These are phyloP conservation scores for Ustulina deusta DNA, from an alignment of 2,329 filamentous ascomycete species.

Conservation along the genomic window DNA sequence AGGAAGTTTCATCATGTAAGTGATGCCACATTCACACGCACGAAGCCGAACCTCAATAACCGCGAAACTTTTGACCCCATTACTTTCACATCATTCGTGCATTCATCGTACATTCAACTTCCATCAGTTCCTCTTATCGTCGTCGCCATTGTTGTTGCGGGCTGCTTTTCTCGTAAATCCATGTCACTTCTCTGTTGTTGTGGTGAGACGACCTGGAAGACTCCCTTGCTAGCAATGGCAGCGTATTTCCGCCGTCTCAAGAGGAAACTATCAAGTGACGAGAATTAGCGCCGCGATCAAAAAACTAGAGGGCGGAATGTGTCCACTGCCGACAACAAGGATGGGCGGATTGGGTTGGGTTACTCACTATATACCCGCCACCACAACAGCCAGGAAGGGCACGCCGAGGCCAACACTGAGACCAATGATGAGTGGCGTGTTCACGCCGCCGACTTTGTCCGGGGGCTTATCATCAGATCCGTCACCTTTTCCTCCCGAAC, in stretches of 20 bases:
- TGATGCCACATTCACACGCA: not conserved
- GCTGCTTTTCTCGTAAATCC: constrained; percentile 21
- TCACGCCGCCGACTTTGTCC: constrained; percentile 51
- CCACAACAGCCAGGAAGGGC: constrained; percentile 52
- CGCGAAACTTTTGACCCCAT: not conserved
- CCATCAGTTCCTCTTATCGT: not conserved
- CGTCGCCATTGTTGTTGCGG: constrained; percentile 2
- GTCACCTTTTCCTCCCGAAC: constrained; percentile 12
- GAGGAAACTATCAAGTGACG: constrained; percentile 30
- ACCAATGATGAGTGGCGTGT: constrained; percentile 62
- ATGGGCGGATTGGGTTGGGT: not conserved
- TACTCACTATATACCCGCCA: constrained; percentile 52
- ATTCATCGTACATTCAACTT: not conserved
- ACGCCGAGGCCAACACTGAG: constrained; percentile 61
- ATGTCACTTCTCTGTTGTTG: constrained; percentile 16
- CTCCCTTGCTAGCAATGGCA: constrained; percentile 29
- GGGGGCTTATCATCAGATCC: constrained; percentile 40
- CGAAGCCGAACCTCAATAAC: not conserved
- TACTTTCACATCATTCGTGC: not conserved
- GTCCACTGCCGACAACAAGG: not conserved
- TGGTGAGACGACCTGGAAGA: constrained; percentile 32
- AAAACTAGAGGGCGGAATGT: not conserved
- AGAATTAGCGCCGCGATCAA: constrained; percentile 27
- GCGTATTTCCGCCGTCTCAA: constrained; percentile 39
- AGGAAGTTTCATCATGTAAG: not conserved